Evolutionary conservation across 176 grass and related monocot genomes (phyloP), one percentile per base, ranked within the genome.

Genomic region (Ananas comosus): DNA sequence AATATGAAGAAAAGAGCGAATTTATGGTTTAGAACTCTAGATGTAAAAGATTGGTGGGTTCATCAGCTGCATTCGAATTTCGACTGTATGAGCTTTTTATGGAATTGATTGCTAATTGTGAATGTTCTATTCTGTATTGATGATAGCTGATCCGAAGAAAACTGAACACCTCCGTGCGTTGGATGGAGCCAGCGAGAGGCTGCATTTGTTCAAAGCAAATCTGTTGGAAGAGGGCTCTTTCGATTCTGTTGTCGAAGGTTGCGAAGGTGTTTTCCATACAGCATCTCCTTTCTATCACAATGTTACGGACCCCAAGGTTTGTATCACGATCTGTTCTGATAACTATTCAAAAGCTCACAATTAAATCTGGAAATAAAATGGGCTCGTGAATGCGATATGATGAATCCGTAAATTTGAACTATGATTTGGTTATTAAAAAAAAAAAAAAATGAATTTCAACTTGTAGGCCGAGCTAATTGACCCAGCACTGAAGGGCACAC

Each of bases 131-230:
- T 23, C 63, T 10, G 18, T 75, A 22, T 66, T 70, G 75, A 49
- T 70, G 75, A 49, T 70, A 88, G 86, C 81, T 64, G 78, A 88
- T 54, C 81, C 81, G 23, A 88, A 88, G 70, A 84, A 84, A 75
- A 88, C 81, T 48, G 48, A 18, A 11, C 86, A 88, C 63, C 53
- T 84, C 53, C 71, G 14, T 17, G 48, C 52, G 1, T 17, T 88
- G 21, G 81, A 88, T 58, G 86, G 86, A 51, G 81, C 81, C 10
- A 78, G 73, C 50, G 86, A 88, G 13, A 84, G 78, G 51, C 50
- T 87, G 54, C 85, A 87, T 48, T 53, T 87, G 10, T 69, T 87
- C n/a, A 76, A 87, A 87, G 85, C 85, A 53, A 83, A 59, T 49
- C 47, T 87, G 18, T 72, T 87, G 13, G 85, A 83, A 22, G 76